Percentiles rank a stretch among this genome's conserved stretches.
Evolutionary conservation across 768 basidiomycete species (phyloP).

Genomic region (Rhodosporidiobolus odoratus): DNA sequence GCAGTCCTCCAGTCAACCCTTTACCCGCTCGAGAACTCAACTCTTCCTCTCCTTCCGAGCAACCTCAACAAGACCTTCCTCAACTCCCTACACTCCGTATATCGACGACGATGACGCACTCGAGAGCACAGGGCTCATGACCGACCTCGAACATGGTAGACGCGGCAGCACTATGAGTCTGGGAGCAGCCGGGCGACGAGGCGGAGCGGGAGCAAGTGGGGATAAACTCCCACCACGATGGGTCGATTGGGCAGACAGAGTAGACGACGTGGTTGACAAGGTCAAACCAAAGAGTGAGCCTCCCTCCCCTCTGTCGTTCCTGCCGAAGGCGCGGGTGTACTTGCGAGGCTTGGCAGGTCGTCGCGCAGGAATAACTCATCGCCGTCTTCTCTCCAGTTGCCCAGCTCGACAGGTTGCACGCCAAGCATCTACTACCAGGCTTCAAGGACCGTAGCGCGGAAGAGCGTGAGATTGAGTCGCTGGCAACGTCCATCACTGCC

Average conservation of each 20-base stretch:
- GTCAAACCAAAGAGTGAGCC: conserved; percentile 71
- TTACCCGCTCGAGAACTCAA: conserved; percentile 77
- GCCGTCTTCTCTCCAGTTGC: conserved; percentile 55
- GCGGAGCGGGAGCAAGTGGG: not conserved
- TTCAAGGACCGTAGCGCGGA: conserved; percentile 91
- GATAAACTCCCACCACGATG: conserved; percentile 34
- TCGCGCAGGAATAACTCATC: not conserved
- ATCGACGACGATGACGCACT: conserved; percentile 47
- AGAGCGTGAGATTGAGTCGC: conserved; percentile 83
- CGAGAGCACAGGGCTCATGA: conserved; percentile 40
- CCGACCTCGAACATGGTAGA: conserved; percentile 51
- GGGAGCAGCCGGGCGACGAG: conserved; percentile 9
- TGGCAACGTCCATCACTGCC: conserved; percentile 81
- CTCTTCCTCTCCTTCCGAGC: conserved; percentile 92
- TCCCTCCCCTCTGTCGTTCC: not conserved
- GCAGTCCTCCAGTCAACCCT: not conserved
- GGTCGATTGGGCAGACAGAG: conserved; percentile 80
- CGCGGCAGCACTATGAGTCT: conserved; percentile 33
- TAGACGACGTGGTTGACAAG: conserved; percentile 67
- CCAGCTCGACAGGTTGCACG: conserved; percentile 89
- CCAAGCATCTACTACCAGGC: conserved; percentile 90
- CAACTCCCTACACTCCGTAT: conserved; percentile 29
- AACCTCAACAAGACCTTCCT: conserved; percentile 54
- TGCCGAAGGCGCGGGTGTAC: not conserved
- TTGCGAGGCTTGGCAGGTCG: not conserved